Conservation (phyloP, 371 early-diverging fungal species). For the Circinella umbellata region DNA sequence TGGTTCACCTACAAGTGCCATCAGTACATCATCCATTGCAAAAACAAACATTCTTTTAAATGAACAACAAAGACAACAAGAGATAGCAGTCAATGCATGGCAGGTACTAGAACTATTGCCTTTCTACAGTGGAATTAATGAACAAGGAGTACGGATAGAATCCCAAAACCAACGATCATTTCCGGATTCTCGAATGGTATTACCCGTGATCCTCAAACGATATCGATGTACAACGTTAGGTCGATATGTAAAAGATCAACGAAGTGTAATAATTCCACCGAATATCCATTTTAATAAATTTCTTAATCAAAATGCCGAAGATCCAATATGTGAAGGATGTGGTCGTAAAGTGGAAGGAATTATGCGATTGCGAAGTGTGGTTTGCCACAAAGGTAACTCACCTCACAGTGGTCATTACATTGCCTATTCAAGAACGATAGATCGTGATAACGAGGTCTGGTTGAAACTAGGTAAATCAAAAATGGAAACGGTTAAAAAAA, state of each 20-base stretch:
- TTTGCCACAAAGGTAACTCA: slow-evolving; percentile 57
- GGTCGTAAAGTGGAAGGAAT: slow-evolving; percentile 41
- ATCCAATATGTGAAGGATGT: slow-evolving; percentile 28
- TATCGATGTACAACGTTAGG: slow-evolving; percentile 46
- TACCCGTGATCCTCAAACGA: slow-evolving; percentile 62
- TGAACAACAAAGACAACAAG: slow-evolving; percentile 15
- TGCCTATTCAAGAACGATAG: slow-evolving; percentile 44
- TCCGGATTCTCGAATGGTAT: slow-evolving; percentile 54
- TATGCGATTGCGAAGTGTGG: slow-evolving; percentile 57
- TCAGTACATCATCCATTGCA: slow-evolving; percentile 13
- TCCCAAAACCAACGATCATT: slow-evolving; percentile 48
- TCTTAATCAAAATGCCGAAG: slow-evolving; percentile 45
- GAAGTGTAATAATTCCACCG: slow-evolving; percentile 49
- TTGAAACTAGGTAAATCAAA: slow-evolving; percentile 32
- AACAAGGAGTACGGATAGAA: slow-evolving; percentile 53
- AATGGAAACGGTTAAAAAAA: no score
- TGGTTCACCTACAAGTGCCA: slow-evolving; percentile 7
- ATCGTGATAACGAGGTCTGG: slow-evolving; percentile 27
- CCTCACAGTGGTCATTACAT: slow-evolving; percentile 62
- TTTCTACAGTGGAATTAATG: slow-evolving; percentile 61
- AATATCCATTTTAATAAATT: slow-evolving; percentile 57
- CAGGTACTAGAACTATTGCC: slow-evolving; percentile 63
- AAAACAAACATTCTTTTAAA: slow-evolving; percentile 4
- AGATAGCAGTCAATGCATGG: slow-evolving; percentile 58
- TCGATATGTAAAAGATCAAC: slow-evolving; percentile 40